Evolutionary conservation across 164 flowering plant species (phyloP).

Genomic region (Liriodendron chinense): DNA sequence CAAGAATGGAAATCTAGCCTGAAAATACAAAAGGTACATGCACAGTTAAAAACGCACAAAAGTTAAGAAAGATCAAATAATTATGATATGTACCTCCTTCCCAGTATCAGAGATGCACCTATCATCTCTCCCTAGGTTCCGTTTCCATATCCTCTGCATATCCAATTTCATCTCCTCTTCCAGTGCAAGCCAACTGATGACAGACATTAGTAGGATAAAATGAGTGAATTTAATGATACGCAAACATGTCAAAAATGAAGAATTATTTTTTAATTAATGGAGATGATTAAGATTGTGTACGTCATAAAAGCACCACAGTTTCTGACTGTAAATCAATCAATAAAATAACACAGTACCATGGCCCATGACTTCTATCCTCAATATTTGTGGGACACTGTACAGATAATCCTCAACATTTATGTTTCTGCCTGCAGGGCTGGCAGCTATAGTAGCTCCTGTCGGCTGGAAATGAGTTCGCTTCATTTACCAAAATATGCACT

Average conservation of each 20-base stretch:
- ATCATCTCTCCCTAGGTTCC: conserved; percentile 97
- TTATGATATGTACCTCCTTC: conserved; percentile 64
- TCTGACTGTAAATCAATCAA: too few species aligned
- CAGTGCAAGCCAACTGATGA: conserved; percentile 71
- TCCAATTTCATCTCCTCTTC: conserved; percentile 92
- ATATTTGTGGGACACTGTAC: too few species aligned
- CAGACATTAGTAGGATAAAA: neutral
- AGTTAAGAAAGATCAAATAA: conserved; percentile 1
- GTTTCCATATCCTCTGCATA: conserved; percentile 98
- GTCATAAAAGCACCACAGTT: neutral
- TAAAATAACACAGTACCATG: too few species aligned
- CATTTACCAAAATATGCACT: too few species aligned
- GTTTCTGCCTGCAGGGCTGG: too few species aligned
- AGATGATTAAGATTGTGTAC: neutral
- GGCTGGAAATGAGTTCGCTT: too few species aligned
- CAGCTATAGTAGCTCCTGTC: too few species aligned
- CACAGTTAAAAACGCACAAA: neutral
- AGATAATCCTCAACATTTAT: too few species aligned
- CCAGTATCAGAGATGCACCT: conserved; percentile 90
- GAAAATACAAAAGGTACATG: conserved; percentile 8
- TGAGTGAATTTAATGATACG: neutral
- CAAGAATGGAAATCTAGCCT: conserved; percentile 97
- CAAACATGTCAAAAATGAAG: neutral
- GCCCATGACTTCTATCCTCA: too few species aligned
- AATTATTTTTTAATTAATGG: neutral